Percentiles rank a stretch among this genome's conserved stretches.
Conservation (phyloP, 2,329 filamentous ascomycete genomes). For the Chaetomiaceae sp. region DNA sequence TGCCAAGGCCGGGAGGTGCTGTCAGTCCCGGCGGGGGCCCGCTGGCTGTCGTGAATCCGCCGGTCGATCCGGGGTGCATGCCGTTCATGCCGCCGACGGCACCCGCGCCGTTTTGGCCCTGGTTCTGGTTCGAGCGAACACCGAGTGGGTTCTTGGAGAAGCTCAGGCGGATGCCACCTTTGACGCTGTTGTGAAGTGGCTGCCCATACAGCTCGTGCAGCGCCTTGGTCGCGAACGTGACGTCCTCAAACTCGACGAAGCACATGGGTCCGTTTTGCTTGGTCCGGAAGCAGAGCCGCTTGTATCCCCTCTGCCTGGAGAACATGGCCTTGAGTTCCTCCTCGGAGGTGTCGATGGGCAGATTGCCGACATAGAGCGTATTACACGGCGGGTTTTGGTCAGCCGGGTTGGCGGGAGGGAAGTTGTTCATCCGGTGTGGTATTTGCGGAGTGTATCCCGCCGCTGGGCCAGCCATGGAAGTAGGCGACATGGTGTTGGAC, state of each 20-base stretch:
- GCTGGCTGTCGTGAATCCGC: conserved; percentile 62
- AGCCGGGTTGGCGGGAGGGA: conserved; percentile 85
- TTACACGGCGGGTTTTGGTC: conserved; percentile 98
- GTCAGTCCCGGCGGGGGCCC: conserved; percentile 79
- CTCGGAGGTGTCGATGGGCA: conserved; percentile 87
- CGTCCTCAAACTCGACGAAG: conserved; percentile 96
- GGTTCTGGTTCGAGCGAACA: conserved; percentile 73
- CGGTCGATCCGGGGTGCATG: conserved; percentile 49
- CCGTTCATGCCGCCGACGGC: conserved; percentile 55
- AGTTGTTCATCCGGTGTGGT: conserved; percentile 60
- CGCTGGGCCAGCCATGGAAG: conserved; percentile 40
- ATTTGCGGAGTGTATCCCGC: conserved; percentile 32
- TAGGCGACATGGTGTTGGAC: conserved; percentile 52
- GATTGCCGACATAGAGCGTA: conserved; percentile 94
- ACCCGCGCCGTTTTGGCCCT: conserved; percentile 37
- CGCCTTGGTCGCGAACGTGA: conserved; percentile 86
- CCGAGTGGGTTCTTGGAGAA: conserved; percentile 97
- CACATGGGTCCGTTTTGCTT: conserved; percentile 98
- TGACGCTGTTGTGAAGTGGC: conserved; percentile 82
- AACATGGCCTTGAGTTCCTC: conserved; percentile 94
- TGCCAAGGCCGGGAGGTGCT: conserved; percentile 66
- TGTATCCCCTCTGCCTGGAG: conserved; percentile 89
- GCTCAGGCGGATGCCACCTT: conserved; percentile 89
- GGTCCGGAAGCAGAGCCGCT: conserved; percentile 87
- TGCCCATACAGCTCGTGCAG: conserved; percentile 86